phyloP scores from a whole-genome alignment of 805 yeast genomes.

The Teunomyces kruisii region DNA sequence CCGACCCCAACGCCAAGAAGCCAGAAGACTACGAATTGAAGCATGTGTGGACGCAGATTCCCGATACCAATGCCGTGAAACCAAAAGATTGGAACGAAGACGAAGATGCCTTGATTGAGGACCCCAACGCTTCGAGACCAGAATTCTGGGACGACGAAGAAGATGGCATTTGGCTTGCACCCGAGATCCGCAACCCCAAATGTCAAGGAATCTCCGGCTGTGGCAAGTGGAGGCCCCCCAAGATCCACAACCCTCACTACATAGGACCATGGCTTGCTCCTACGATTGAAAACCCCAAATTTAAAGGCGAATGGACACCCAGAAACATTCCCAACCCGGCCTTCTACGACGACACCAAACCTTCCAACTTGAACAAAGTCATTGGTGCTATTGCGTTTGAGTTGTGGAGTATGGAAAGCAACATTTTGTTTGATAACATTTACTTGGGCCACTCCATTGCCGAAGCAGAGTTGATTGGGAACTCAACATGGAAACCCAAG shows the following conservation, averaged over 20 bases:
- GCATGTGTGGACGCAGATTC: conserved; percentile 55
- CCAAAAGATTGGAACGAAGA: conserved; percentile 84
- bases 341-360: conserved; percentile 56
- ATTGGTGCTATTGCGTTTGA: conserved; percentile 87
- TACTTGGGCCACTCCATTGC: conserved; percentile 80
- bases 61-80: conserved; percentile 63
- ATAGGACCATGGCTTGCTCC: conserved; percentile 81
- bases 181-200: conserved; percentile 68
- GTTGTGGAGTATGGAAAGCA: conserved; percentile 80
- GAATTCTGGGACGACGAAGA: conserved; percentile 87
- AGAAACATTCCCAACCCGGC: conserved; percentile 66
- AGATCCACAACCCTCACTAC: conserved; percentile 65
- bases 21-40: conserved; percentile 86
- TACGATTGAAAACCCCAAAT: conserved; percentile 66
- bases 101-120: conserved; percentile 55
- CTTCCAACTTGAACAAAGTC: conserved; percentile 56
- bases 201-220: conserved; percentile 68
- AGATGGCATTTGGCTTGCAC: conserved; percentile 84
- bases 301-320: conserved; percentile 78
- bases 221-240: conserved; percentile 76
- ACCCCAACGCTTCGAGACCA: conserved; percentile 68
- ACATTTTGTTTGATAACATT: conserved; percentile 76
- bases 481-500: conserved; percentile 64
- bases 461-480: conserved; percentile 85
- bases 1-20: conserved; percentile 64